Percentiles rank a stretch among this genome's conserved stretches.
Evolutionary conservation across 1,284 basidiomycete genomes (phyloP).

Genomic region (Crepidotus sp.): DNA sequence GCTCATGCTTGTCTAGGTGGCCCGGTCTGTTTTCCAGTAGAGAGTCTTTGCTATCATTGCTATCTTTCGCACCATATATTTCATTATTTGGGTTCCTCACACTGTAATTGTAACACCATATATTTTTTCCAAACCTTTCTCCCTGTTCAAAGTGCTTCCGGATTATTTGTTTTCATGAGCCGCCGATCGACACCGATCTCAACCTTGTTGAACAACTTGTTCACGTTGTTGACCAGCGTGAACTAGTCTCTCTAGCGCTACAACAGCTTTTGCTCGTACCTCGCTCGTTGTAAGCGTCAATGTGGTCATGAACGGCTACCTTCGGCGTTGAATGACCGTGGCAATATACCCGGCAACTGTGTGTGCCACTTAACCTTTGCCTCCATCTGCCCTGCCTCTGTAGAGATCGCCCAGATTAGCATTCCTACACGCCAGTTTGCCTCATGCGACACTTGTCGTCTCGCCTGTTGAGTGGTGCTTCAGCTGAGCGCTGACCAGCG

Average conservation of each 20-base stretch:
- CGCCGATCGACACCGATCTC: too few species aligned
- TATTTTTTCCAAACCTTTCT: not conserved
- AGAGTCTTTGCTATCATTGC: conserved; percentile 44
- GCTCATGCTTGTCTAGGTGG: conserved; percentile 37
- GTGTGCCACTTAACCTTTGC: conserved; percentile 6
- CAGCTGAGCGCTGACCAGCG: conserved; percentile 7
- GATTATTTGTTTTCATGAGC: not conserved
- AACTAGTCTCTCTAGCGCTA: too few species aligned
- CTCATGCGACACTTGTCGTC: conserved; percentile 13
- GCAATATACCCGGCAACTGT: not conserved
- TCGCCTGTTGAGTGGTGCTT: conserved; percentile 1
- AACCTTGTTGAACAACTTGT: too few species aligned
- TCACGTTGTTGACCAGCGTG: too few species aligned
- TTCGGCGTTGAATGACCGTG: not conserved
- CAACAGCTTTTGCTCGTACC: too few species aligned
- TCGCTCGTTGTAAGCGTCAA: too few species aligned
- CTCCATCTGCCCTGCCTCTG: not conserved
- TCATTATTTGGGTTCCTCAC: conserved; percentile 38
- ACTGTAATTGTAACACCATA: conserved; percentile 18
- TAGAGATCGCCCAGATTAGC: conserved; percentile 15
- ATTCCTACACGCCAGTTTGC: conserved; percentile 1
- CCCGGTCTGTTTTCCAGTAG: conserved; percentile 62
- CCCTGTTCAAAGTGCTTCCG: not conserved
- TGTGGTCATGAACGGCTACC: not conserved
- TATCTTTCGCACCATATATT: conserved; percentile 47